Evolutionary conservation across 2,329 filamentous ascomycete species (phyloP).

Genomic region (Alternaria brassicae): DNA sequence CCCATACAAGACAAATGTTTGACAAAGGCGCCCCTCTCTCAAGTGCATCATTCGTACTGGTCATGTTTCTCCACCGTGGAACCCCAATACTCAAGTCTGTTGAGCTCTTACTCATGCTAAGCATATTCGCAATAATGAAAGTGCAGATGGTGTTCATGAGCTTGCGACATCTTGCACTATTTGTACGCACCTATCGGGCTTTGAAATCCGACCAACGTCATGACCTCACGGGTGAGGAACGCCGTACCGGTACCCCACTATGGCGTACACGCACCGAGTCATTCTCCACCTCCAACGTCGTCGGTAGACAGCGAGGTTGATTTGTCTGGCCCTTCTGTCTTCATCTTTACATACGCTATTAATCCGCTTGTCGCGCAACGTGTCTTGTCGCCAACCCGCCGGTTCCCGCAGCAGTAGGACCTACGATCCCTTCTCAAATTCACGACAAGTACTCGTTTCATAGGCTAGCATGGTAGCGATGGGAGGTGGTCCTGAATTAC

Average conservation of each 20-base stretch:
- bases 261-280: neutral
- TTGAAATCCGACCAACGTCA: conserved; percentile 4
- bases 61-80: neutral
- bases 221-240: neutral
- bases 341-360: neutral
- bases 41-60: neutral
- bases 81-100: neutral
- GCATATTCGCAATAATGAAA: neutral
- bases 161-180: neutral
- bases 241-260: conserved; percentile 7
- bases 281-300: neutral
- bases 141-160: neutral
- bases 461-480: conserved; percentile 46
- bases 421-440: neutral
- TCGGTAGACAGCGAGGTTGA: neutral
- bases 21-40: neutral
- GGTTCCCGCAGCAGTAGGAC: neutral
- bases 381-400: no score
- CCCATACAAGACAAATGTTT: neutral
- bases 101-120: neutral
- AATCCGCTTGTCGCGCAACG: neutral
- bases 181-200: neutral
- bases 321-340: neutral
- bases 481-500: conserved; percentile 53
- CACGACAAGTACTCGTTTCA: neutral